Conservation (phyloP, 2,329 filamentous ascomycete species). For the Triangularia verruculosa region DNA sequence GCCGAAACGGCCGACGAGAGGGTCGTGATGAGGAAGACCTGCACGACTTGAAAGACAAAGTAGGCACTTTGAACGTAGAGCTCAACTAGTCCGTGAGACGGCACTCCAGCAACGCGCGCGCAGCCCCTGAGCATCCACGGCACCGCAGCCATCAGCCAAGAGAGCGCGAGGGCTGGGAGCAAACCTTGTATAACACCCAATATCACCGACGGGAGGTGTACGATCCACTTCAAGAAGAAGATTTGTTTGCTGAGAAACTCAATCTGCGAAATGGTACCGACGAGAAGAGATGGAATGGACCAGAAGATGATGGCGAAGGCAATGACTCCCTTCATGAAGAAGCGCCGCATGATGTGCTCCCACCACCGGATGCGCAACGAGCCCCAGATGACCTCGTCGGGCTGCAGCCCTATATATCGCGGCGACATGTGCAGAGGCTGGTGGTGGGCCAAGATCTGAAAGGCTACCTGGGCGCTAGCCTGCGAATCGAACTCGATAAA, state of each 20-base stretch:
- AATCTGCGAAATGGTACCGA: constrained; percentile 84
- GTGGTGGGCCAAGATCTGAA: constrained; percentile 78
- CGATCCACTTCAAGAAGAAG: constrained; percentile 71
- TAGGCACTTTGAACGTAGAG: constrained; percentile 76
- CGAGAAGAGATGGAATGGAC: constrained; percentile 69
- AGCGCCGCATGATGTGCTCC: constrained; percentile 68
- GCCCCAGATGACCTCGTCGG: constrained; percentile 80
- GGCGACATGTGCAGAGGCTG: constrained; percentile 80
- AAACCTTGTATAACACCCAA: constrained; percentile 80
- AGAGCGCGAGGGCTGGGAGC: constrained; percentile 73
- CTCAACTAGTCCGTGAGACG: constrained; percentile 69
- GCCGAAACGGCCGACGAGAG: constrained; percentile 70
- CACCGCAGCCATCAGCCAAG: constrained; percentile 78
- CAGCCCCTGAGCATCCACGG: constrained; percentile 72
- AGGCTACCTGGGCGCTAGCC: constrained; percentile 79
- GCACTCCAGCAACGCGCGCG: constrained; percentile 67
- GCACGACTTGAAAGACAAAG: constrained; percentile 76
- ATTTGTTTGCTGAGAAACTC: constrained; percentile 62
- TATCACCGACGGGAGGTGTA: constrained; percentile 63
- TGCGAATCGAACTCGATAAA: constrained; percentile 90
- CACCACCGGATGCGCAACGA: constrained; percentile 70
- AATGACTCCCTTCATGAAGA: constrained; percentile 63
- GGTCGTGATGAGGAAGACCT: constrained; percentile 82
- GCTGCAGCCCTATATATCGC: constrained; percentile 76
- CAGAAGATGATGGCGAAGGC: constrained; percentile 80